Evolutionary conservation across 495 filamentous ascomycete species (phyloP).

Genomic region (Annulohypoxylon stygium): DNA sequence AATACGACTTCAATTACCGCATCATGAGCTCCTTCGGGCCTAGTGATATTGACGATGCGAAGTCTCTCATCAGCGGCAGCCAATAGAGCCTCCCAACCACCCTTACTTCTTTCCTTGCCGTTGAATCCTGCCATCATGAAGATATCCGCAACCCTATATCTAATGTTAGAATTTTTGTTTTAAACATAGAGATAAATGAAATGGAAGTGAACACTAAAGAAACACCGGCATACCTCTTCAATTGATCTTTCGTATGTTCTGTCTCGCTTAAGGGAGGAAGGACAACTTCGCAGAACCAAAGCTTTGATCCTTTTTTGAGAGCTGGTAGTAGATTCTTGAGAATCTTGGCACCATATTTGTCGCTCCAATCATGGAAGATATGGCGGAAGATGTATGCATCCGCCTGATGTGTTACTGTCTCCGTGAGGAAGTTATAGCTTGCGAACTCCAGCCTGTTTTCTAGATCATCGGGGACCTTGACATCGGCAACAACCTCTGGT

Average conservation of each 20-base stretch:
- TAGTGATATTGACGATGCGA: slow-evolving; percentile 36
- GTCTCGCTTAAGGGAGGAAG: slow-evolving; percentile 51
- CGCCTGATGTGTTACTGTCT: slow-evolving; percentile 62
- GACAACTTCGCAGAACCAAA: slow-evolving; percentile 64
- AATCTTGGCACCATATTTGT: slow-evolving; percentile 65
- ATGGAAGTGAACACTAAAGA: not conserved
- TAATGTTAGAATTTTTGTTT: not conserved
- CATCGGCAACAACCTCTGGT: slow-evolving; percentile 37
- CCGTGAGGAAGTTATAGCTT: slow-evolving; percentile 65
- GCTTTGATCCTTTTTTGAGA: slow-evolving; percentile 60
- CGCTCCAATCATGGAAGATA: slow-evolving; percentile 68
- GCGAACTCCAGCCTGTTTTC: slow-evolving; percentile 54
- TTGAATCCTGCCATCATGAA: slow-evolving; percentile 48
- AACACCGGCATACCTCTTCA: slow-evolving; percentile 30
- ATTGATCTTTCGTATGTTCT: slow-evolving; percentile 34
- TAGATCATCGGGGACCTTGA: slow-evolving; percentile 51
- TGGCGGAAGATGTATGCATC: slow-evolving; percentile 66
- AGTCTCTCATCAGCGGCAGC: slow-evolving; percentile 44
- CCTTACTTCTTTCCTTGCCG: slow-evolving; percentile 45
- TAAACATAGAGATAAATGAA: not conserved
- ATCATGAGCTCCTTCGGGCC: slow-evolving; percentile 42
- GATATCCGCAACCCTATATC: slow-evolving; percentile 35
- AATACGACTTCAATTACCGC: slow-evolving; percentile 46
- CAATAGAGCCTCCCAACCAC: slow-evolving; percentile 42
- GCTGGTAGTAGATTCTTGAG: slow-evolving; percentile 64